phyloP scores from a whole-genome alignment of 495 filamentous ascomycete genomes.

The Penicillium canariense region DNA sequence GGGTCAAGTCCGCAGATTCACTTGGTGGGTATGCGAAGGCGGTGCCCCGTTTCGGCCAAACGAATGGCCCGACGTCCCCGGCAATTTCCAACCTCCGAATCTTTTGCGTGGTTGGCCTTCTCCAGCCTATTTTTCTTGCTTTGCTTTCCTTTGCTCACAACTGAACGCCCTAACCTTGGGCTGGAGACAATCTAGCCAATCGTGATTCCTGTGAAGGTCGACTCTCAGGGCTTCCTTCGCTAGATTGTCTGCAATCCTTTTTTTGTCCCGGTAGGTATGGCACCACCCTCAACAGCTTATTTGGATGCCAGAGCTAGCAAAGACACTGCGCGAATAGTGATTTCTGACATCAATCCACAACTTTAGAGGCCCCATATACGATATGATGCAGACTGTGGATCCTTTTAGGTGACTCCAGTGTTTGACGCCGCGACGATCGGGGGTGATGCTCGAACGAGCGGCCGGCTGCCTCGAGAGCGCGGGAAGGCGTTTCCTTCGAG shows the following conservation, averaged over 20 bases:
- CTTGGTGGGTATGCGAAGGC: constrained; percentile 24
- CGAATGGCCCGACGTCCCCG: constrained; percentile 33
- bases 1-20: constrained; percentile 20
- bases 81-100: constrained; percentile 30
- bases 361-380: constrained; percentile 10
- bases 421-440: constrained; percentile 47
- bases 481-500: constrained; percentile 64
- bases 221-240: background rate
- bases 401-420: constrained; percentile 28
- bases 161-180: background rate
- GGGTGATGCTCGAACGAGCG: constrained; percentile 81
- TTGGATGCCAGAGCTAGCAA: constrained; percentile 1
- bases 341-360: constrained; percentile 10
- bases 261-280: constrained; percentile 22
- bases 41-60: constrained; percentile 43
- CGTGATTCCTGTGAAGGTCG: background rate
- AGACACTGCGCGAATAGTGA: background rate
- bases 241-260: constrained; percentile 6
- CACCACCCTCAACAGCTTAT: constrained; percentile 20
- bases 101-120: constrained; percentile 16
- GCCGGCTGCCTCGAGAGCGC: constrained; percentile 74
- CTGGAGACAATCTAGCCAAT: background rate
- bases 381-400: constrained; percentile 30
- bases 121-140: background rate
- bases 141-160: background rate